Conservation (phyloP, 108 stramenopile genomes). For the Cyclotella choctawhatcheeana region DNA sequence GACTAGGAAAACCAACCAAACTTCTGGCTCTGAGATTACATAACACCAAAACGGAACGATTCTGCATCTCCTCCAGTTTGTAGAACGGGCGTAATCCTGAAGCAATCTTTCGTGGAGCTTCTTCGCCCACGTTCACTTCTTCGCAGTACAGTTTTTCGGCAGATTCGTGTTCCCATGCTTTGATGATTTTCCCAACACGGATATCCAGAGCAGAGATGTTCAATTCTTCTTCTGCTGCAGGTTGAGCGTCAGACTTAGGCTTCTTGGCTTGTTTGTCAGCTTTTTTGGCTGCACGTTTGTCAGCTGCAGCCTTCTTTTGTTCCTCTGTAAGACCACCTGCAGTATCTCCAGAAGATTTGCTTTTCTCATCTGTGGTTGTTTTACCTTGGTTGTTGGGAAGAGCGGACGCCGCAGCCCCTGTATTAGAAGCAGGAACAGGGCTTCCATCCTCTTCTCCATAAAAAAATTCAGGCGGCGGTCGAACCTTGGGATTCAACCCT, state of each 20-base stretch:
- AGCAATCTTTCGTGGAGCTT: slow-evolving; percentile 87
- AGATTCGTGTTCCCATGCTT: slow-evolving; percentile 94
- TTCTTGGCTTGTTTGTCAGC: slow-evolving; percentile 22
- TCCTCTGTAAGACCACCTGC: slow-evolving; percentile 49
- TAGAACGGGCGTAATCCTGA: slow-evolving; percentile 94
- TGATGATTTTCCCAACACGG: slow-evolving; percentile 91
- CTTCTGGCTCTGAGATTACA: slow-evolving; percentile 95
- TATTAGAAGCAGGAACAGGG: slow-evolving; percentile 34
- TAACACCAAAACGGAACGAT: slow-evolving; percentile 88
- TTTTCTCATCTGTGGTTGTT: neutral
- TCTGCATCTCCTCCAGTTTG: slow-evolving; percentile 81
- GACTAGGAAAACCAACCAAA: slow-evolving; percentile 87
- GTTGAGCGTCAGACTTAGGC: slow-evolving; percentile 15
- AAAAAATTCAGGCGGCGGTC: slow-evolving; percentile 60
- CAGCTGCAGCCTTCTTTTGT: slow-evolving; percentile 56
- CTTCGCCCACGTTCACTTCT: slow-evolving; percentile 95
- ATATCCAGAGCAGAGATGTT: slow-evolving; percentile 87
- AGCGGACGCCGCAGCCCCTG: neutral
- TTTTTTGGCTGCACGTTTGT: slow-evolving; percentile 48
- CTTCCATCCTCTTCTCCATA: slow-evolving; percentile 67
- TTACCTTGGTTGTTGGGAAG: slow-evolving; percentile 18
- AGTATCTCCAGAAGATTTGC: slow-evolving; percentile 18
- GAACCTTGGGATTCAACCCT: slow-evolving; percentile 22
- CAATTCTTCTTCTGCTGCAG: slow-evolving; percentile 34
- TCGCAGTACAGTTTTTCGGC: slow-evolving; percentile 98